These are phyloP conservation scores for Avena eriantha DNA, from an alignment of 176 grass and related monocot genomes.

Conservation along the genomic window DNA sequence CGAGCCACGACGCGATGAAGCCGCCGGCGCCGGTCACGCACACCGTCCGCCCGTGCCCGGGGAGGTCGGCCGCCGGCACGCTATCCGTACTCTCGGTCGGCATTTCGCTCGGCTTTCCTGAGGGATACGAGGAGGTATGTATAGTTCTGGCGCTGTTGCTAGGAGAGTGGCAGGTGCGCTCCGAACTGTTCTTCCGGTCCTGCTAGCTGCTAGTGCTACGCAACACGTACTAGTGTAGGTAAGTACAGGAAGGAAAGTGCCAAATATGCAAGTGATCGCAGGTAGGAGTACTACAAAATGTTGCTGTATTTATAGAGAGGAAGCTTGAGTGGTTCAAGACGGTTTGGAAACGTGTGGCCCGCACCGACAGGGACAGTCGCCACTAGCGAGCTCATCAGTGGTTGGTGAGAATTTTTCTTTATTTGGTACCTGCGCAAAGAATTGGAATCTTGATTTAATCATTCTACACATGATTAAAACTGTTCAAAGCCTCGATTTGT, in stretches of 20 bases:
- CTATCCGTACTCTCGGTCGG: constrained; percentile 11
- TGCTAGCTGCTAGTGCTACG: not conserved
- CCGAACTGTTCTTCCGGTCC: not conserved
- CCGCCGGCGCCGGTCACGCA: constrained; percentile 95
- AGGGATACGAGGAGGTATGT: no score
- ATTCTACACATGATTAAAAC: not conserved
- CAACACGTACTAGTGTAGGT: not conserved
- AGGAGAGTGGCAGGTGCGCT: not conserved
- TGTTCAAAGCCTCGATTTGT: not conserved
- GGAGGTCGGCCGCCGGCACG: constrained; percentile 17
- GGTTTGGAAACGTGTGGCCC: constrained; percentile 26
- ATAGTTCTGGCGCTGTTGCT: not conserved
- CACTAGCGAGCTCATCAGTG: not conserved
- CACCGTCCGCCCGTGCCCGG: constrained; percentile 54
- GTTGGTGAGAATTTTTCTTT: constrained; percentile 43
- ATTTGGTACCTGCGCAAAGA: not conserved
- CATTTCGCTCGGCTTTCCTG: constrained; percentile 8
- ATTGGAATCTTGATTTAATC: not conserved
- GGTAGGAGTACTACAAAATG: not conserved
- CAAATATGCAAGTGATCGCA: not conserved
- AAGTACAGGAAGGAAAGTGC: not conserved
- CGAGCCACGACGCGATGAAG: constrained; percentile 95
- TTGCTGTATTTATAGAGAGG: constrained; percentile 32
- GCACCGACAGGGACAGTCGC: not conserved
- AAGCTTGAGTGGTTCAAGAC: constrained; percentile 31